Evolutionary conservation across 257 asterid species (phyloP).

Genomic region (Plantago elongata): DNA sequence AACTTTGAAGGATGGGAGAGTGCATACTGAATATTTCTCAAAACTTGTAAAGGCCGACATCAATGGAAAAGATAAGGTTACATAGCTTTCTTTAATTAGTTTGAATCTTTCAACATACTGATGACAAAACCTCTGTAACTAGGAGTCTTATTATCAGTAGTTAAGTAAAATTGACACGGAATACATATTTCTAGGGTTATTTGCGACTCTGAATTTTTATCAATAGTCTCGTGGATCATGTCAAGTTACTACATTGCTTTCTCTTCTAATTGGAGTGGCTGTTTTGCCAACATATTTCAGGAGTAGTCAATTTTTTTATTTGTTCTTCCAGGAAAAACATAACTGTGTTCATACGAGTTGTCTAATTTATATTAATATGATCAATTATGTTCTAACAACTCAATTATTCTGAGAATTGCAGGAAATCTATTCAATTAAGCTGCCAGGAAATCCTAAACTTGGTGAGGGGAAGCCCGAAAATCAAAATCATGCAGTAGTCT

Average conservation of each 20-base stretch:
- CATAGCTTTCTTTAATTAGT: conserved; percentile 9
- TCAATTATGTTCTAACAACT: conserved; percentile 15
- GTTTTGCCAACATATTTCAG: no score
- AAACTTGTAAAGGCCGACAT: conserved; percentile 94
- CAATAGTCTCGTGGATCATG: no score
- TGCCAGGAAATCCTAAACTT: conserved; percentile 96
- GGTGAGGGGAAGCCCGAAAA: conserved; percentile 99
- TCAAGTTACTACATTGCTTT: no score
- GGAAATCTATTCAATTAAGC: conserved; percentile 90
- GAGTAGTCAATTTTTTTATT: background rate
- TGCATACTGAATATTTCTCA: conserved; percentile 74
- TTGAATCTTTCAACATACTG: background rate
- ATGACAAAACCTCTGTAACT: no score
- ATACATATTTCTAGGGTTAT: no score
- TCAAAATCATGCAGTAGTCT: conserved; percentile 92
- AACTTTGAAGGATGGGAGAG: conserved; percentile 83
- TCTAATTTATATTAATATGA: conserved; percentile 10
- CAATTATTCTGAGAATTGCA: conserved; percentile 27
- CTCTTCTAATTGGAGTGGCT: no score
- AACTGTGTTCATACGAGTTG: conserved; percentile 15
- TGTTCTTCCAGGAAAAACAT: background rate
- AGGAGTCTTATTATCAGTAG: no score
- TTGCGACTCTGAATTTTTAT: no score
- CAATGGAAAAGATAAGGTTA: conserved; percentile 93
- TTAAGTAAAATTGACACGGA: no score